Conservation (phyloP, 129 eudicot species). For the Erigeron canadensis region DNA sequence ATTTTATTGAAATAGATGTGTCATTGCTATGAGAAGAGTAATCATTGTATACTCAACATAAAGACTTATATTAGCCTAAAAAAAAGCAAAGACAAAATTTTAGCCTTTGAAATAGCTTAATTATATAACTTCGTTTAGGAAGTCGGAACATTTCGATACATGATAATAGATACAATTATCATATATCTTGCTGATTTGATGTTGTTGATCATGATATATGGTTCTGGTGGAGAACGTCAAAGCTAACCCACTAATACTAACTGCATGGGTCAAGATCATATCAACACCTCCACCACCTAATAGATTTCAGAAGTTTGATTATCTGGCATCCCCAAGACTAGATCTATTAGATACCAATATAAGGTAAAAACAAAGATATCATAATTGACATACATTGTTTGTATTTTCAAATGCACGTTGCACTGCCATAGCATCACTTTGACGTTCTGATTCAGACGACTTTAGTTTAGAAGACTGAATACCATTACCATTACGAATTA, state of each 20-base stretch:
- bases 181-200: too few species aligned
- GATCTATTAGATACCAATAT: slow-evolving; percentile 6
- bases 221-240: not conserved
- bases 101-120: too few species aligned
- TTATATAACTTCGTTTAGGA: too few species aligned
- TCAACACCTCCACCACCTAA: not conserved
- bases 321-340: not conserved
- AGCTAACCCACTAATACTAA: not conserved
- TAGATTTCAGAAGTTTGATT: too few species aligned
- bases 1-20: not conserved
- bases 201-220: not conserved
- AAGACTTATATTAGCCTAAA: too few species aligned
- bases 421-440: slow-evolving; percentile 88
- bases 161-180: too few species aligned
- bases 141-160: too few species aligned
- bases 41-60: not conserved
- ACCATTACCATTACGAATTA: slow-evolving; percentile 40
- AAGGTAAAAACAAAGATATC: not conserved
- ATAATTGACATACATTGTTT: slow-evolving; percentile 45
- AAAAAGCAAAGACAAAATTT: too few species aligned
- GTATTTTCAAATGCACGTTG: slow-evolving; percentile 87
- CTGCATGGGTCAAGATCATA: not conserved
- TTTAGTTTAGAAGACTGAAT: slow-evolving; percentile 30
- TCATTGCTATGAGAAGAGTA: not conserved
- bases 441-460: slow-evolving; percentile 74